Evolutionary conservation across 1,284 basidiomycete genomes (phyloP).

Genomic region (Farysia itapuensis): DNA sequence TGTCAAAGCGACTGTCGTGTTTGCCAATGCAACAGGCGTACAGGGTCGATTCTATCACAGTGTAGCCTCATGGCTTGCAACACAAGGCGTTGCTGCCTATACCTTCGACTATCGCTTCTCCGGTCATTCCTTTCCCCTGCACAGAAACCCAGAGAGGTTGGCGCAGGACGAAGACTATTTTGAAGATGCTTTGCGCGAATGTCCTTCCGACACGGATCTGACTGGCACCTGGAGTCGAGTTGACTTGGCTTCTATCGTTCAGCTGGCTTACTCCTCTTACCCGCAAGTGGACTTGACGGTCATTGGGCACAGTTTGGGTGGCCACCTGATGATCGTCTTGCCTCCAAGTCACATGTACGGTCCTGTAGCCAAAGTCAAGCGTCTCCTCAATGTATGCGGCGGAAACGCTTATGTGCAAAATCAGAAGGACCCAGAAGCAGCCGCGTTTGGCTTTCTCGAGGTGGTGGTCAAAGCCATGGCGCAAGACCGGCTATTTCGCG

Average conservation of each 20-base stretch:
- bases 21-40: conserved; percentile 46
- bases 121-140: conserved; percentile 38
- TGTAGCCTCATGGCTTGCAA: conserved; percentile 33
- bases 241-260: conserved; percentile 39
- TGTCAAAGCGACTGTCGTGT: conserved; percentile 22
- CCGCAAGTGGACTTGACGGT: conserved; percentile 27
- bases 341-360: conserved; percentile 25
- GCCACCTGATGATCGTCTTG: conserved; percentile 37
- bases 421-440: conserved; percentile 29
- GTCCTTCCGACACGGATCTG: conserved; percentile 29
- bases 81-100: conserved; percentile 37
- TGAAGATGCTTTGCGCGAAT: conserved; percentile 27
- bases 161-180: conserved; percentile 38
- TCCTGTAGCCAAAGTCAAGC: conserved; percentile 28
- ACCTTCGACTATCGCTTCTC: conserved; percentile 49
- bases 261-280: conserved; percentile 24
- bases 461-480: conserved; percentile 38
- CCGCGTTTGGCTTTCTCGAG: conserved; percentile 40
- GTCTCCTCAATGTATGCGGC: conserved; percentile 44
- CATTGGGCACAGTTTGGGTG: conserved; percentile 43
- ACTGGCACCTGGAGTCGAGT: conserved; percentile 42
- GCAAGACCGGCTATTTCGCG: conserved; percentile 41
- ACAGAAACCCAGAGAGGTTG: conserved; percentile 24
- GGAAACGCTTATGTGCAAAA: conserved; percentile 43
- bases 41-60: conserved; percentile 46